phyloP scores from a whole-genome alignment of 2,329 filamentous ascomycete genomes.

The Rutstroemia sp. region DNA sequence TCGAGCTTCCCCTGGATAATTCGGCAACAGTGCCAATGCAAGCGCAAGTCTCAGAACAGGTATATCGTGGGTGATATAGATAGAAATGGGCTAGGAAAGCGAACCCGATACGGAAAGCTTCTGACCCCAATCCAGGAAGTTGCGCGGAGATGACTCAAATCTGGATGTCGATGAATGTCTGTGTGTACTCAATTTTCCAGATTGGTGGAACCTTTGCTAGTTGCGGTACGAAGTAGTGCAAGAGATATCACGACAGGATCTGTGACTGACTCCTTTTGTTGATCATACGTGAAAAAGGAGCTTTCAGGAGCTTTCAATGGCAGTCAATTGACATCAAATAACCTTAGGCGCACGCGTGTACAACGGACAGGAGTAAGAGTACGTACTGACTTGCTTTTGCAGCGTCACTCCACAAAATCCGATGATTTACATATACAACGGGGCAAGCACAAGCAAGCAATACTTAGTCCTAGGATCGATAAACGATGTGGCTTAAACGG shows the following conservation, averaged over 20 bases:
- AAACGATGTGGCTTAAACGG: slow-evolving; percentile 1
- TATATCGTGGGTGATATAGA: background rate
- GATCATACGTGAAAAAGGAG: background rate
- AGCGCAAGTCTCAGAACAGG: background rate
- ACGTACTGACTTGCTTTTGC: no score
- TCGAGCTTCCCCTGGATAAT: background rate
- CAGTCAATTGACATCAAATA: background rate
- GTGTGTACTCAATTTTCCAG: slow-evolving; percentile 1
- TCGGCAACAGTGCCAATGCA: background rate
- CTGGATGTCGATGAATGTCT: background rate
- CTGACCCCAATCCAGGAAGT: background rate
- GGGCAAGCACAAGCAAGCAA: no score
- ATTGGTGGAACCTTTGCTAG: background rate
- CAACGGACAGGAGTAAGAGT: no score
- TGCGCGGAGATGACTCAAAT: slow-evolving; percentile 1
- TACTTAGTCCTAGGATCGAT: background rate
- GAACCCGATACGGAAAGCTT: background rate
- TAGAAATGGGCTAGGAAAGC: background rate
- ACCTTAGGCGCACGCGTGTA: no score
- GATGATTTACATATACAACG: background rate
- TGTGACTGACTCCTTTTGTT: background rate
- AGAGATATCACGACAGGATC: background rate
- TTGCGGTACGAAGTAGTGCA: background rate
- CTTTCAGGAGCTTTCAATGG: background rate
- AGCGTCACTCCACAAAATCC: background rate